These are phyloP conservation scores for Eremothecium coryli DNA, from an alignment of 1,139 yeast genomes.

Conservation along the genomic window DNA sequence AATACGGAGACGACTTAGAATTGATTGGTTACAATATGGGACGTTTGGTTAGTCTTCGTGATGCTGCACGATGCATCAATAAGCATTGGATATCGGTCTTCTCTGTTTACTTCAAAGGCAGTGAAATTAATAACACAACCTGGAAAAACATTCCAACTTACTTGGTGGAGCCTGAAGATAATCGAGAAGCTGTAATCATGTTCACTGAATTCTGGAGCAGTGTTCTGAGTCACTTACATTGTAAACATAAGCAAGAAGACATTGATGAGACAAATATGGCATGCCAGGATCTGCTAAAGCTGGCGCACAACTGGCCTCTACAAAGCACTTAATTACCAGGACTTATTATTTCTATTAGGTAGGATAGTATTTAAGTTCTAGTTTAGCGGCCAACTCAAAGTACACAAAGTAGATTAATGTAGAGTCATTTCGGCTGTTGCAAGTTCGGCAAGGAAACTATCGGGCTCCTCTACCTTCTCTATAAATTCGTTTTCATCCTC, in stretches of 20 bases:
- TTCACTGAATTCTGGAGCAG: conserved; percentile 48
- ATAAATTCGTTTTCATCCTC: conserved; percentile 1
- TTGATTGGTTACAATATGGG: conserved; percentile 40
- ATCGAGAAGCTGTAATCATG: conserved; percentile 27
- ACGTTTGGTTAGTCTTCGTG: conserved; percentile 33
- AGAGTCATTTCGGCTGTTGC: too few species aligned
- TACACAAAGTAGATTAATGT: too few species aligned
- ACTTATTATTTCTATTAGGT: too few species aligned
- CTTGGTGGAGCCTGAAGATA: conserved; percentile 30
- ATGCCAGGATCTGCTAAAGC: too few species aligned
- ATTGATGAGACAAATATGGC: too few species aligned
- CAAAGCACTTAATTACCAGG: too few species aligned
- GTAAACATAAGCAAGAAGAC: conserved; percentile 31
- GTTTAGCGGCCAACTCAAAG: too few species aligned
- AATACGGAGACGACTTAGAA: conserved; percentile 51
- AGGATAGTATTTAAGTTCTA: too few species aligned
- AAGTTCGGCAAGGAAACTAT: conserved; percentile 2
- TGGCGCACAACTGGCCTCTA: too few species aligned
- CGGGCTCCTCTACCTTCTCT: conserved; percentile 1
- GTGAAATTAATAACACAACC: conserved; percentile 19
- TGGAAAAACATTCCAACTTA: conserved; percentile 24
- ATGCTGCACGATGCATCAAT: conserved; percentile 37
- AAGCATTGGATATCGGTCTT: conserved; percentile 55
- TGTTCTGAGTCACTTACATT: conserved; percentile 37
- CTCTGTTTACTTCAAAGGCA: conserved; percentile 35